Conservation (phyloP, 2,329 filamentous ascomycete genomes). For the Aureobasidium sp. region DNA sequence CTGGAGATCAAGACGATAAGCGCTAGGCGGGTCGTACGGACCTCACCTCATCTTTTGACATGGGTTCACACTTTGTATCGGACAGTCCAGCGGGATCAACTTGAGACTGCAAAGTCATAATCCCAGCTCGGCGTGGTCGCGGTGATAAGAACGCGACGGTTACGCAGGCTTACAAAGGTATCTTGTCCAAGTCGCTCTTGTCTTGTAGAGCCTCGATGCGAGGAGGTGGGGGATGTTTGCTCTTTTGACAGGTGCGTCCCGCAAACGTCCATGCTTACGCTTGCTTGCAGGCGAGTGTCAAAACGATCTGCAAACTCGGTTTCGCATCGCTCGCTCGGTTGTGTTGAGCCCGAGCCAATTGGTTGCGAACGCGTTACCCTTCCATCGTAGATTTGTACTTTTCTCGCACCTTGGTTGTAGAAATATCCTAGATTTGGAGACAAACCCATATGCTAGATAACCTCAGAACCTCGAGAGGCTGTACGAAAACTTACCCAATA, state of each 20-base stretch:
- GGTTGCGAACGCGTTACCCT: too few relatives aligned
- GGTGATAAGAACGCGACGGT: neutral
- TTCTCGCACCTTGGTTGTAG: too few relatives aligned
- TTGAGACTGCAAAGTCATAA: neutral
- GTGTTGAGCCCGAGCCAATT: too few relatives aligned
- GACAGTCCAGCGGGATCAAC: neutral
- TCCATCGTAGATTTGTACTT: too few relatives aligned
- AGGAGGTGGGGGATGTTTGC: neutral
- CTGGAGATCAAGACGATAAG: neutral
- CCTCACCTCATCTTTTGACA: neutral
- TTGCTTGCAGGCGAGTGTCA: too few relatives aligned
- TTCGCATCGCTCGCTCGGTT: too few relatives aligned
- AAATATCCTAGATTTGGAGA: too few relatives aligned
- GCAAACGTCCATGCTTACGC: neutral
- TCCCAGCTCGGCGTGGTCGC: neutral
- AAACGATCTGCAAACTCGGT: too few relatives aligned
- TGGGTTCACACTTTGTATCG: neutral
- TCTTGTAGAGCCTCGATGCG: neutral
- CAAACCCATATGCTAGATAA: too few relatives aligned
- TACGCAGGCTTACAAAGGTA: neutral
- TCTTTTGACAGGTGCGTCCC: neutral
- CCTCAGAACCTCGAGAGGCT: too few relatives aligned
- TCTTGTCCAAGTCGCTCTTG: neutral
- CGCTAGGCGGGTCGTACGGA: neutral
- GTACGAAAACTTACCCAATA: too few relatives aligned